A percentile compares a stretch with the other conserved stretches of the same genome.
Conservation (phyloP, 2,329 filamentous ascomycete species). For the Fusarium incarnatum region DNA sequence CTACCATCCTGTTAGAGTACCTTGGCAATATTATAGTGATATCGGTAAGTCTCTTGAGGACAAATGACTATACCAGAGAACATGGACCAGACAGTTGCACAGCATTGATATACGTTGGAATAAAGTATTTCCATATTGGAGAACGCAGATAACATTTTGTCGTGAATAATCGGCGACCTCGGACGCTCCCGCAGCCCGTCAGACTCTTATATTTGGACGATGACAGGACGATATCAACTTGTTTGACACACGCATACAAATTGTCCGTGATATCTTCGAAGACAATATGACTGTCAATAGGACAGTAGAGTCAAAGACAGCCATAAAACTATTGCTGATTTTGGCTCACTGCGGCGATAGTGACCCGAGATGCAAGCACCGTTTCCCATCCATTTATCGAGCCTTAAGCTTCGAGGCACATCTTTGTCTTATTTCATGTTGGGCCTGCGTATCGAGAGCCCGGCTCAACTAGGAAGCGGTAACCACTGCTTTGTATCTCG, state of each 20-base stretch:
- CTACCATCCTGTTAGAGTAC: background rate
- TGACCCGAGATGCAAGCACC: background rate
- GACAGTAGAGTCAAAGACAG: too few relatives aligned
- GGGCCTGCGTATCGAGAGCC: accelerated
- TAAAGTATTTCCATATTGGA: background rate
- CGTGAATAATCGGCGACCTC: conserved; percentile 61
- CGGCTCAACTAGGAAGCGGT: background rate
- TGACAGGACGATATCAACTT: background rate
- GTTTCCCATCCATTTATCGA: background rate
- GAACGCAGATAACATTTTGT: conserved; percentile 30
- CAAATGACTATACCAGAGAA: background rate
- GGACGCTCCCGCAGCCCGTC: conserved; percentile 67
- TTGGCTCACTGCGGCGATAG: too few relatives aligned
- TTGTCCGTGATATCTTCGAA: too few relatives aligned
- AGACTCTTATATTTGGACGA: background rate
- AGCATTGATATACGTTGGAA: background rate
- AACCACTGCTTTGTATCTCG: background rate
- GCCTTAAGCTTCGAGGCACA: background rate
- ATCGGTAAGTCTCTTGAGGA: background rate
- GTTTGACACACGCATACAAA: too few relatives aligned
- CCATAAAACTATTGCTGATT: background rate
- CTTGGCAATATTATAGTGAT: background rate
- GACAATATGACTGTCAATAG: background rate
- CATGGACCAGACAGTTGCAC: too few relatives aligned
- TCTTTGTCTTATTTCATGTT: background rate